Evolutionary conservation across 768 basidiomycete species (phyloP), one percentile per base, ranked within the genome.

Genomic region (Lanmaoa rubissima): DNA sequence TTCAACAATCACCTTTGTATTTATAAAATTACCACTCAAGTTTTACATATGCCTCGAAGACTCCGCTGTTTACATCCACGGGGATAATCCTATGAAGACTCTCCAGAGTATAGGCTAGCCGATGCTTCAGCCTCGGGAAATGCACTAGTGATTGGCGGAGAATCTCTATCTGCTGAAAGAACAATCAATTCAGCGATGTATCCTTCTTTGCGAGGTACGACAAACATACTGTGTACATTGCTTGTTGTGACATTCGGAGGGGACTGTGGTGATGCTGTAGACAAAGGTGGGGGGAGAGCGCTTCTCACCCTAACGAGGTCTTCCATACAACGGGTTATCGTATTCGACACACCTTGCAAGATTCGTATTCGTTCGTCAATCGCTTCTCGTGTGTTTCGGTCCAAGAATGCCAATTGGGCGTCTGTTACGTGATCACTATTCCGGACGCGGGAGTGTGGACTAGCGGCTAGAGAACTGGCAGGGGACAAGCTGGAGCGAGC

Each of bases 311-410:
- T 76, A 69, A 87, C 81, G 58, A 97, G 77, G 62, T 97, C 92
- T 61, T 90, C 87, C 52, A 92, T 80, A 63, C 92, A 87, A 19
- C 80, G 78, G 66, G 83, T 83, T n/a, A 94, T 76, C 4, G 85
- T 81, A 38, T 77, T 77, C 39, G 92, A 90, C 39, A 95, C 87
- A 17, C 84, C 81, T 72, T 93, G 87, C 38, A 98, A 74, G 39
- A 92, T 80, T 42, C 84, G 79, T 58, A 98, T 72, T 53, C 92
- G 82, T 64, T 94, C 92, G 61, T 94, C 91, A 48, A 97, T 88
- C 7, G 88, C 88, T 61, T 90, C 88, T 52, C 90, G 77, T 28
- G 90, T 92, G 39, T 87, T 67, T 28, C 64, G 74, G 60, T 93
- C 90, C 71, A 93, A 73, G 19, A 78, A 72, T 17, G 79, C 74